phyloP scores from a whole-genome alignment of 2,329 filamentous ascomycete genomes.

The Aphanocladium album region DNA sequence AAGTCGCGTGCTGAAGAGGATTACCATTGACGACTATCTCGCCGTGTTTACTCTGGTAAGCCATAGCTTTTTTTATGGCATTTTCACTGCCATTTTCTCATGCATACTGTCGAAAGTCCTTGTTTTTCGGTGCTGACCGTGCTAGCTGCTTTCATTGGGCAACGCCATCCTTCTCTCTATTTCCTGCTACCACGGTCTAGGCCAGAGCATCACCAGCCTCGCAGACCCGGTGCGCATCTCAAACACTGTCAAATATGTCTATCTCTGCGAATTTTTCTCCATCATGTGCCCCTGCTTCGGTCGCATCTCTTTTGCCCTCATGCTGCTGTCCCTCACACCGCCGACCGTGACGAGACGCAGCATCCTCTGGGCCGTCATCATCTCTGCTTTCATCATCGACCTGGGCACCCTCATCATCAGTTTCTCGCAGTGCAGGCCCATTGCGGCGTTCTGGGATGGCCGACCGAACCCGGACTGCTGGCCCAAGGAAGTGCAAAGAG shows the following conservation, averaged over 20 bases:
- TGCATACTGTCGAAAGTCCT: not conserved
- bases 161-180: not conserved
- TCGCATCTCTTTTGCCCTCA: slow-evolving; percentile 1
- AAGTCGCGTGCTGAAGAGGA: not conserved
- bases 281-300: slow-evolving; percentile 4
- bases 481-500: not conserved
- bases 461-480: not conserved
- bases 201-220: not conserved
- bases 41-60: not conserved
- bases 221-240: not conserved
- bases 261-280: slow-evolving; percentile 5
- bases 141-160: not conserved
- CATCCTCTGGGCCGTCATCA: slow-evolving; percentile 1
- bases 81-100: too few species aligned
- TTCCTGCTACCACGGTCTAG: not conserved
- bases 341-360: not conserved
- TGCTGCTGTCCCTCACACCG: not conserved
- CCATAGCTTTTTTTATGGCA: not conserved
- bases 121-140: too few species aligned
- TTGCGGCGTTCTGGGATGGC: not conserved
- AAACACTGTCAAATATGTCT: slow-evolving; percentile 3
- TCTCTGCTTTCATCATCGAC: not conserved
- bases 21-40: not conserved
- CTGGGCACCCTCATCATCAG: not conserved
- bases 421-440: not conserved